Base-by-base conservation (phyloP, 2,329 filamentous ascomycete genomes). In the Penicillium olsonii region DNA sequence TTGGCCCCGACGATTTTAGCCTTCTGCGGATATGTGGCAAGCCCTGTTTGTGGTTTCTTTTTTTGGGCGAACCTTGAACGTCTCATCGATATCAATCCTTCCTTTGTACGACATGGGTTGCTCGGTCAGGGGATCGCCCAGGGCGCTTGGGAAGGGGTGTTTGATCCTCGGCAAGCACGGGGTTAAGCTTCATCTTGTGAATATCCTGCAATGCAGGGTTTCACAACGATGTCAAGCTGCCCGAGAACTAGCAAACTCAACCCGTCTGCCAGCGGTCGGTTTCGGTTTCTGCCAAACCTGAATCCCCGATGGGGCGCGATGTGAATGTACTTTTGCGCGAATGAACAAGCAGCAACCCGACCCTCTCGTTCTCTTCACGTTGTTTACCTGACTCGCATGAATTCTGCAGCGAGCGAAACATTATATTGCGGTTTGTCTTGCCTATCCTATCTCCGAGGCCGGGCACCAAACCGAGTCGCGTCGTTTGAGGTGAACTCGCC, bases 361-460 rank as follows among this genome's bases (percentile, higher is more conserved):
- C 38, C 17, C 35, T 45, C 45, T 24, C 12, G 5, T 12, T 33
- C 12, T n/a, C 26, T 27, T 43, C 52, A 52, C 42, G 38, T 46
- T 52, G 42, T 37, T 43, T 19, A 44, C 44, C 39, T 52, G 17
- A 40, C 18, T 34, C 37, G 11, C 22, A 12, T 35, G n/a, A 18
- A 29, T 17, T n/a, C 33, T 45, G 26, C 17, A 35, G 22, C 5
- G 35, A n/a, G 29, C 14, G 29, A n/a, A n/a, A 11, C 20, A 27
- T 48, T 29, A 48, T 27, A 41, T 41, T 50, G 46, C 42, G 20
- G 40, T 35, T 29, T 33, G 26, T 44, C 11, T n/a, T n/a, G n/a
- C n/a, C n/a, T n/a, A 39, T 48, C 37, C 12, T 12, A 33, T 42
- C 42, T 17, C 52, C 45, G 57, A 60, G 56, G 57, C 44, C 49